A percentile compares a stretch with the other conserved stretches of the same genome.
Evolutionary conservation across 768 basidiomycete species (phyloP).

Genomic region (Mycena olivaceomarginata): DNA sequence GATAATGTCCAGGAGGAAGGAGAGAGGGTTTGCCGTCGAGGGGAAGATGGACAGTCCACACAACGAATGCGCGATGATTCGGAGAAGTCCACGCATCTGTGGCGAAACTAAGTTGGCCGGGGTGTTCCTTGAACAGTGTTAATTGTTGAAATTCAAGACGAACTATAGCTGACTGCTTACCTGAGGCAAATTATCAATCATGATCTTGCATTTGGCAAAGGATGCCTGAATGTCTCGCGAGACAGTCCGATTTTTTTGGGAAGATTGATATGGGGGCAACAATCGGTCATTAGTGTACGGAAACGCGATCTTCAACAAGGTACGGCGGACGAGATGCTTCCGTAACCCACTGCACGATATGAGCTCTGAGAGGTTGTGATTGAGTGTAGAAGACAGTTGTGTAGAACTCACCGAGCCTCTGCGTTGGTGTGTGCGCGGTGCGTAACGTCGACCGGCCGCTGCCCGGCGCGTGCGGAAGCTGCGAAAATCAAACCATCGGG

Average conservation of each 20-base stretch:
- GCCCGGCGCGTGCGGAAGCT: no score
- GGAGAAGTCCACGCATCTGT: slow-evolving; percentile 60
- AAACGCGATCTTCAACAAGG: slow-evolving; percentile 58
- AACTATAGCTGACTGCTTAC: background rate
- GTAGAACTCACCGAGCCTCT: no score
- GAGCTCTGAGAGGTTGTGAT: no score
- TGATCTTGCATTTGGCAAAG: background rate
- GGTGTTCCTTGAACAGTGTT: background rate
- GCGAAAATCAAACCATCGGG: no score
- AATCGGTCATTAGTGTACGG: slow-evolving; percentile 55
- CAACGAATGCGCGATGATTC: slow-evolving; percentile 33
- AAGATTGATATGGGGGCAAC: slow-evolving; percentile 56
- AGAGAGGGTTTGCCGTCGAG: slow-evolving; percentile 47
- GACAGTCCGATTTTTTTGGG: slow-evolving; percentile 43
- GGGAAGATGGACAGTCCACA: slow-evolving; percentile 54
- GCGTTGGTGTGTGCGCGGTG: no score
- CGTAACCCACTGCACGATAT: slow-evolving; percentile 51
- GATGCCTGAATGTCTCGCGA: background rate
- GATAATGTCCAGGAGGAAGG: slow-evolving; percentile 58
- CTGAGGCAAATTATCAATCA: slow-evolving; percentile 14
- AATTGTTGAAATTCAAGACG: background rate
- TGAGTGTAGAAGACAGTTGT: no score
- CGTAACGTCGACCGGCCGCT: no score
- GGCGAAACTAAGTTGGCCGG: background rate
- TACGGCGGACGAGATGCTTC: slow-evolving; percentile 56